Conservation (phyloP, 805 yeast species). For the Kuraishia piskuri region DNA sequence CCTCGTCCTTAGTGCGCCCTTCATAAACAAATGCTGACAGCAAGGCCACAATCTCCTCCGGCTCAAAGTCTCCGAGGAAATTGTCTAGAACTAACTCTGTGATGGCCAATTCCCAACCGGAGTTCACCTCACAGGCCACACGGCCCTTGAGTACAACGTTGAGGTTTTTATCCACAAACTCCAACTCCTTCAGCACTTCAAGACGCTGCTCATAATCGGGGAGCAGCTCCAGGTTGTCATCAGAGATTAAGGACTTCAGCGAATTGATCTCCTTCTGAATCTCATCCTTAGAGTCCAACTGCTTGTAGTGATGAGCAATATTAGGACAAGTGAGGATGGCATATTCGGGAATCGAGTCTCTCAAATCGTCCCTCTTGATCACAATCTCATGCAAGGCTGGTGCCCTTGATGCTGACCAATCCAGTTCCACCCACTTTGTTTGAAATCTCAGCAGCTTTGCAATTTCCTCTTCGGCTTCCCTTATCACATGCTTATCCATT, state of each 20-base stretch:
- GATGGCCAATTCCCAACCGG: slow-evolving; percentile 84
- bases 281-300: slow-evolving; percentile 34
- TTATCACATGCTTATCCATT: slow-evolving; percentile 26
- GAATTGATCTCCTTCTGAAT: slow-evolving; percentile 43
- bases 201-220: slow-evolving; percentile 93
- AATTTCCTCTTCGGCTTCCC: slow-evolving; percentile 28
- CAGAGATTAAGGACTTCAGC: slow-evolving; percentile 60
- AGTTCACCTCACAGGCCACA: slow-evolving; percentile 85
- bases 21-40: slow-evolving; percentile 90
- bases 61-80: slow-evolving; percentile 85
- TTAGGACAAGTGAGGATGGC: slow-evolving; percentile 23
- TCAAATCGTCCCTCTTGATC: slow-evolving; percentile 26
- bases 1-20: slow-evolving; percentile 64
- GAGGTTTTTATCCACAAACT: slow-evolving; percentile 66
- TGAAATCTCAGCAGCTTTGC: slow-evolving; percentile 26
- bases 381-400: slow-evolving; percentile 27
- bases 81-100: slow-evolving; percentile 89
- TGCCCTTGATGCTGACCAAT: slow-evolving; percentile 27
- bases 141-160: slow-evolving; percentile 84
- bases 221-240: slow-evolving; percentile 78
- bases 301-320: slow-evolving; percentile 35
- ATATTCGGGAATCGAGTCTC: slow-evolving; percentile 1
- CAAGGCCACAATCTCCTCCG: slow-evolving; percentile 95
- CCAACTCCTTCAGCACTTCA: slow-evolving; percentile 67
- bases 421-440: slow-evolving; percentile 33